Conservation (phyloP, 164 flowering plant species). For the Kingdonia uniflora region DNA sequence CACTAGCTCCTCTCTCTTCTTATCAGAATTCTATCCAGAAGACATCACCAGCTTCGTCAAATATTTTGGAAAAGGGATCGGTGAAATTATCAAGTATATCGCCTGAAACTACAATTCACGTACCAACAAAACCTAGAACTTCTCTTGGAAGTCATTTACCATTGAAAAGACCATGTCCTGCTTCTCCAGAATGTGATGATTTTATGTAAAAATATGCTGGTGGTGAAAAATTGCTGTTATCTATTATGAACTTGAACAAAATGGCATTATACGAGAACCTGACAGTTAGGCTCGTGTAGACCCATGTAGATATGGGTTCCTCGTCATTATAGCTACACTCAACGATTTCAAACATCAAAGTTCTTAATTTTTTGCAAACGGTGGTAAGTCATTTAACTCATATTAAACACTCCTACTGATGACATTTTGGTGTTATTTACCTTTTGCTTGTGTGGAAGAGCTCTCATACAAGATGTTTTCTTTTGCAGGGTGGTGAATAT, state of each 20-base stretch:
- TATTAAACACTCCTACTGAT: too few relatives aligned
- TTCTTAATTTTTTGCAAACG: too few relatives aligned
- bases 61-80: constrained; percentile 18
- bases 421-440: too few relatives aligned
- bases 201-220: constrained; percentile 23
- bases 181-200: constrained; percentile 38
- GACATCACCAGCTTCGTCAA: constrained; percentile 11
- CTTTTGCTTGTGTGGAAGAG: too few relatives aligned
- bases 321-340: too few relatives aligned
- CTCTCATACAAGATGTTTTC: too few relatives aligned
- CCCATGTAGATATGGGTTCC: too few relatives aligned
- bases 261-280: too few relatives aligned
- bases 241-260: not conserved
- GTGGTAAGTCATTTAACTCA: too few relatives aligned
- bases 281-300: too few relatives aligned
- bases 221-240: not conserved
- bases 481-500: too few relatives aligned
- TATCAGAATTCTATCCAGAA: constrained; percentile 12
- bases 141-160: constrained; percentile 31
- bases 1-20: constrained; percentile 18
- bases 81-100: constrained; percentile 20
- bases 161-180: constrained; percentile 34
- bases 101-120: constrained; percentile 17
- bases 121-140: constrained; percentile 19
- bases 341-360: too few relatives aligned